Evolutionary conservation across 2,329 filamentous ascomycete species (phyloP).

Genomic region (Colletotrichum sojae): DNA sequence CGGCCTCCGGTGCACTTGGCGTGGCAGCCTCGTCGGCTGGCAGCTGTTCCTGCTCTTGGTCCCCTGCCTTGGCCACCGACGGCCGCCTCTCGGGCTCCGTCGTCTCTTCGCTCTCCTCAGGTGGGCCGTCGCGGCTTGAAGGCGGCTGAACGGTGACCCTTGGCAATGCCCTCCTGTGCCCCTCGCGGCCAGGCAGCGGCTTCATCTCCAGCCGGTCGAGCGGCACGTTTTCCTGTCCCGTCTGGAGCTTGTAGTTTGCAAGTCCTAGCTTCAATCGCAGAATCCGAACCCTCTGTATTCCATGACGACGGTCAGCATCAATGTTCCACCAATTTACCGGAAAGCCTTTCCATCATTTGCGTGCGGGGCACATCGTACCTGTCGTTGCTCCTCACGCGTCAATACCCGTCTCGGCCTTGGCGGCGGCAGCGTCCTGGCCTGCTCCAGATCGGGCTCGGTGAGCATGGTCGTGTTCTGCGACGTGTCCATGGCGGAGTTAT

Average conservation of each 20-base stretch:
- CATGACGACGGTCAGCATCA: constrained; percentile 22
- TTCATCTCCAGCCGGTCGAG: constrained; percentile 70
- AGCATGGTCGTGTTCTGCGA: constrained; percentile 62
- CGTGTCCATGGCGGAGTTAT: constrained; percentile 61
- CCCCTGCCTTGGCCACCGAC: constrained; percentile 20
- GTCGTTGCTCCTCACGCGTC: constrained; percentile 67
- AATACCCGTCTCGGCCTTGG: constrained; percentile 47
- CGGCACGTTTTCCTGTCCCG: constrained; percentile 77
- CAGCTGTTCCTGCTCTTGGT: constrained; percentile 34
- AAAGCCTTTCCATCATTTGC: neutral
- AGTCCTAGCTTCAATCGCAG: constrained; percentile 78
- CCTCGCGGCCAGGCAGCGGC: constrained; percentile 44
- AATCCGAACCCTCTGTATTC: constrained; percentile 71
- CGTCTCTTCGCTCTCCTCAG: constrained; percentile 38
- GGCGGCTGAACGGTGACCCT: constrained; percentile 40
- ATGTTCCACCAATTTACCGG: neutral
- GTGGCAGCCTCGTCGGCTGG: constrained; percentile 42
- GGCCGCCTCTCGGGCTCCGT: constrained; percentile 17
- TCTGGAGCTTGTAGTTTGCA: constrained; percentile 82
- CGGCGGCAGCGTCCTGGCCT: constrained; percentile 36
- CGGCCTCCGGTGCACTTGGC: constrained; percentile 32
- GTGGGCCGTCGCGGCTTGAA: constrained; percentile 42
- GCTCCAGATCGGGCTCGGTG: constrained; percentile 62
- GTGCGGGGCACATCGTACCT: constrained; percentile 54
- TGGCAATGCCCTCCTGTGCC: constrained; percentile 39